Evolutionary conservation across 192 early-diverging fungal genomes (phyloP), one percentile per base, ranked within the genome.

Genomic region (Geranomyces variabilis): DNA sequence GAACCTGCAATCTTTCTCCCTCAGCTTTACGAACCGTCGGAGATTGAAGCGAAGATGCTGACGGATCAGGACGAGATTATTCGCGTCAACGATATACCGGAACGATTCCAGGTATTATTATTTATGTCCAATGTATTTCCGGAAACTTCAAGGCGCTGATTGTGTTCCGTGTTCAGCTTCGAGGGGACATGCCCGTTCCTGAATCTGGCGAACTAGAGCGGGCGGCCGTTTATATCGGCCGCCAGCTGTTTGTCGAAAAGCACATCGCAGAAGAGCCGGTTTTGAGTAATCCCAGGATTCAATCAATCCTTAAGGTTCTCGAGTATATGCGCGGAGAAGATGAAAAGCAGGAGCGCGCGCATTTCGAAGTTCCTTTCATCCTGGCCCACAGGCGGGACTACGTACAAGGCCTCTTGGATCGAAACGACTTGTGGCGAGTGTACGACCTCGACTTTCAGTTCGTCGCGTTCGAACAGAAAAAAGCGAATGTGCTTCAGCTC

Each of bases 61-160:
- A 99, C 97, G 6, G 92, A 94, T 48, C 80, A 83, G 57, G 97
- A 99, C 72, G 93, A 98, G 73, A 81, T 87, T 3, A 97, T 99
- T 70, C 90, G 94, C 30, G 75, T 88, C 3, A 83, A 83, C 28
- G 95, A 99, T 66, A 81, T 99, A 0, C 97, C 97, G 12, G 97
- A 99, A 74, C 89, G 97, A 56, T 87, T 96, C 28, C 30, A 68
- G 51, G 57, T 58, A 61, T 22, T 24, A 9, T 13, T 30, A 45
- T 63, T 63, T 22, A 24, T 29, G 1, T 19, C 24, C n/a, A 26
- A 17, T 24, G 9, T 5, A 60, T 8, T 60, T 28, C 29, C 29
- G 13, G 12, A 57, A 6, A 26, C 51, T 53, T 6, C 7, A 17
- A 9, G n/a, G 15, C 17, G 15, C 51, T 53, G 24, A 24, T 17